Conservation (phyloP, 208 protist genomes). For the Crithidia mellificae region DNA sequence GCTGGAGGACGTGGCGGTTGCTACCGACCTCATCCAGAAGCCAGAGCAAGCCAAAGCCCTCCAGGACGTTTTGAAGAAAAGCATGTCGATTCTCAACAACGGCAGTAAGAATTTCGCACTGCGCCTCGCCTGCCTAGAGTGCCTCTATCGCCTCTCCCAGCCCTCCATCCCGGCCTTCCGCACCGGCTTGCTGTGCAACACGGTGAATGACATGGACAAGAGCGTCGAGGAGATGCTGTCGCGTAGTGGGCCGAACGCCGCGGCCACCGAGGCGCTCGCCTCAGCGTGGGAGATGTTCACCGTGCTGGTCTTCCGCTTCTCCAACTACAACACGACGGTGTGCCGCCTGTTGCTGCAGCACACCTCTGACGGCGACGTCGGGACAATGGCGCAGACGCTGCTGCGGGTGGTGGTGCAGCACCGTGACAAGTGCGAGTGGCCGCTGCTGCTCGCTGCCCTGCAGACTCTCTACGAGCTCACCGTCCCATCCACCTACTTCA, state of each 20-base stretch:
- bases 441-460: constrained; percentile 68
- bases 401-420: constrained; percentile 50
- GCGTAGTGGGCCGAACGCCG: constrained; percentile 10
- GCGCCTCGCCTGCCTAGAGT: constrained; percentile 67
- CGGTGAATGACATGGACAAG: constrained; percentile 66
- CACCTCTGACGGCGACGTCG: constrained; percentile 61
- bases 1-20: constrained; percentile 43
- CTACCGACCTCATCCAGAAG: constrained; percentile 31
- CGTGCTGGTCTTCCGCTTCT: constrained; percentile 81
- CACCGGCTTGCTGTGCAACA: constrained; percentile 53
- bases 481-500: constrained; percentile 78
- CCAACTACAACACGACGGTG: constrained; percentile 59
- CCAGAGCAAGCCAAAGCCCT: constrained; percentile 33
- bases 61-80: constrained; percentile 22
- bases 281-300: constrained; percentile 72
- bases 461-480: constrained; percentile 84
- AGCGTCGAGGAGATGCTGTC: constrained; percentile 78
- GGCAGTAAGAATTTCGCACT: constrained; percentile 54
- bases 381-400: constrained; percentile 35
- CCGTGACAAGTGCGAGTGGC: constrained; percentile 64
- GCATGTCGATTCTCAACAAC: constrained; percentile 67
- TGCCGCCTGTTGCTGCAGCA: constrained; percentile 73
- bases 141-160: constrained; percentile 72
- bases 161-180: constrained; percentile 60
- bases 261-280: constrained; percentile 24